phyloP scores from a whole-genome alignment of 345 rosid genomes.

The Angophora floribunda region DNA sequence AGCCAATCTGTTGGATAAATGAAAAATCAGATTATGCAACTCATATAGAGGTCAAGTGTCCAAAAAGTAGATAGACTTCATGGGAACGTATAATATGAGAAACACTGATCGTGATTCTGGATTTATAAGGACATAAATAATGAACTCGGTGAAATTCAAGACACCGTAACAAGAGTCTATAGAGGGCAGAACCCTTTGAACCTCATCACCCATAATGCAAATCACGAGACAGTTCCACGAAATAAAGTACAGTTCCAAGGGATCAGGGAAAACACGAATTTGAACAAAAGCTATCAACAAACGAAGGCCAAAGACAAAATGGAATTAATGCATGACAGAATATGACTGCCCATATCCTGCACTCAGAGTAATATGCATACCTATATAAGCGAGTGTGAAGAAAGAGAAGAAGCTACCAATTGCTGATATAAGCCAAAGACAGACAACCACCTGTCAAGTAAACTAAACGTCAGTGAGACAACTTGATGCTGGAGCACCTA shows the following conservation, averaged over 20 bases:
- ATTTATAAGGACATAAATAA: not conserved
- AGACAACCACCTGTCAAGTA: slow-evolving; percentile 65
- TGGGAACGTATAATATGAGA: not conserved
- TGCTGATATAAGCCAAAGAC: slow-evolving; percentile 84
- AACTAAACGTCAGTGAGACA: not conserved
- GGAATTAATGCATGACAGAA: not conserved
- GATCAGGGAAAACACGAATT: not conserved
- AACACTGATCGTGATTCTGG: not conserved
- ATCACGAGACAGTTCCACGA: not conserved
- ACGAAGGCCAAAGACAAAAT: not conserved
- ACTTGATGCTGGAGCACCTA: too few relatives aligned
- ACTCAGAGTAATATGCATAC: slow-evolving; percentile 25
- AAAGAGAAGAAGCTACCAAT: slow-evolving; percentile 74
- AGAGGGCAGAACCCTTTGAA: not conserved
- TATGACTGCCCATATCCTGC: not conserved
- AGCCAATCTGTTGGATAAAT: not conserved
- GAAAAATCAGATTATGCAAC: not conserved
- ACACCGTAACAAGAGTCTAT: not conserved
- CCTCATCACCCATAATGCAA: not conserved
- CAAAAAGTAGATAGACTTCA: not conserved
- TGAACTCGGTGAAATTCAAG: not conserved
- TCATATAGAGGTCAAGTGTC: not conserved
- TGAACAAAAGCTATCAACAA: not conserved
- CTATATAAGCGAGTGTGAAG: slow-evolving; percentile 81
- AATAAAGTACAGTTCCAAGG: not conserved